phyloP scores from a whole-genome alignment of 306 rosid species.

The Rosa chinensis region DNA sequence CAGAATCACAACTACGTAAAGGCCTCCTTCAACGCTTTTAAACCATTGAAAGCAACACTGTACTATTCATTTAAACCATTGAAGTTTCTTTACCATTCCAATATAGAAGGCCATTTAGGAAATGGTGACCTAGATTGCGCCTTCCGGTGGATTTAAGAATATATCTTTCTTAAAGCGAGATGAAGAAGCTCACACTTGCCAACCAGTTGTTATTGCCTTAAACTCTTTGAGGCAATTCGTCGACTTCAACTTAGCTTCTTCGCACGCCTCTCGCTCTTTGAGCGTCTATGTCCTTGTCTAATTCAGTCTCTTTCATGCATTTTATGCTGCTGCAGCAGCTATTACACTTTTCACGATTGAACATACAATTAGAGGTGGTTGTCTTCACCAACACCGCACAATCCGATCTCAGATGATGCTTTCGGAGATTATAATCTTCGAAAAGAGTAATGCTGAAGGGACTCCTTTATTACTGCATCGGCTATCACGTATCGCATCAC shows the following conservation, averaged over 20 bases:
- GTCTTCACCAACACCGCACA: neutral
- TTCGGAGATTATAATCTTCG: neutral
- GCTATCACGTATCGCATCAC: neutral
- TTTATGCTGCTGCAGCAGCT: neutral
- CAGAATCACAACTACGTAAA: conserved; percentile 4
- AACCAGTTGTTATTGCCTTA: neutral
- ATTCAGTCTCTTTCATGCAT: conserved; percentile 1
- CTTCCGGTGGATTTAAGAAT: neutral
- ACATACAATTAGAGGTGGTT: neutral
- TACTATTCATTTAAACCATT: neutral
- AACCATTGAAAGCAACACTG: neutral
- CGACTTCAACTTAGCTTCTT: neutral
- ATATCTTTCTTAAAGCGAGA: neutral
- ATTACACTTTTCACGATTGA: neutral
- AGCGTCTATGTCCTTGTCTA: neutral
- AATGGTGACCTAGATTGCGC: neutral
- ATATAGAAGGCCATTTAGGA: neutral
- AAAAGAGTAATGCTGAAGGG: neutral
- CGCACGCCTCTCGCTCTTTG: neutral
- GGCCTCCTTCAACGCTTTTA: neutral
- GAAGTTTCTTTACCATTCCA: neutral
- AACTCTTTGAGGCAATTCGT: neutral
- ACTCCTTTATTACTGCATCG: neutral
- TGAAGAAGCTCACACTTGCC: neutral
- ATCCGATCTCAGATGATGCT: neutral